Conservation (phyloP, 345 rosid genomes). For the Brassica incana region DNA sequence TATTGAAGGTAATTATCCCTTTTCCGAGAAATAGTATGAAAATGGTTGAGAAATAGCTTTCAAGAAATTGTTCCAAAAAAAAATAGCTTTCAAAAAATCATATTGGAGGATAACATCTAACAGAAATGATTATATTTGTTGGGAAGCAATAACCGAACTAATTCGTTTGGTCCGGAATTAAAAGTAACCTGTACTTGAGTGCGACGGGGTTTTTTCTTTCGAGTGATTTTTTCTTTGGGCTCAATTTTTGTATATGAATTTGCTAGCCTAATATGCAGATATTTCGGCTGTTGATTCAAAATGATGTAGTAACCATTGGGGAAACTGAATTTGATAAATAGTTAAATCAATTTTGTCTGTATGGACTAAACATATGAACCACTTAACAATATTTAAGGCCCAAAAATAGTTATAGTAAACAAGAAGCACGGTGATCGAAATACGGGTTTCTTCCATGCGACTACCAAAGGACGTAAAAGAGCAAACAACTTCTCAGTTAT, state of each 20-base stretch:
- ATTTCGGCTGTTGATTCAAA: neutral
- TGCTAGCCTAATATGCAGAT: neutral
- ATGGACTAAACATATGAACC: neutral
- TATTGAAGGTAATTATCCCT: neutral
- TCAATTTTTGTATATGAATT: neutral
- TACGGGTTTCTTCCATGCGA: no score
- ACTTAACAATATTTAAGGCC: neutral
- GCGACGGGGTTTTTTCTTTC: constrained; percentile 12
- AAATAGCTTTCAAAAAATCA: constrained; percentile 15
- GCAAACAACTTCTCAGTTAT: no score
- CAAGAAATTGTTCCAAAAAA: no score
- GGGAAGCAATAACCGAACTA: constrained; percentile 36
- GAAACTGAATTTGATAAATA: neutral
- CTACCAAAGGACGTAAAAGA: no score
- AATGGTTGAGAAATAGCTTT: constrained; percentile 30
- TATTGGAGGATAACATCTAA: constrained; percentile 29
- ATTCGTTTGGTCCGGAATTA: neutral
- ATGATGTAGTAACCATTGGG: neutral
- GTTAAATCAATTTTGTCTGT: neutral
- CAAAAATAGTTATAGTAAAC: neutral
- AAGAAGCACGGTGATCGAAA: neutral
- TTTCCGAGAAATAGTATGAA: neutral
- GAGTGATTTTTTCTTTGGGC: neutral
- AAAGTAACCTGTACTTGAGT: constrained; percentile 13
- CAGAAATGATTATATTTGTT: constrained; percentile 32